Base-by-base conservation (phyloP, 2,329 filamentous ascomycete species). In the Esteya vermicola region DNA sequence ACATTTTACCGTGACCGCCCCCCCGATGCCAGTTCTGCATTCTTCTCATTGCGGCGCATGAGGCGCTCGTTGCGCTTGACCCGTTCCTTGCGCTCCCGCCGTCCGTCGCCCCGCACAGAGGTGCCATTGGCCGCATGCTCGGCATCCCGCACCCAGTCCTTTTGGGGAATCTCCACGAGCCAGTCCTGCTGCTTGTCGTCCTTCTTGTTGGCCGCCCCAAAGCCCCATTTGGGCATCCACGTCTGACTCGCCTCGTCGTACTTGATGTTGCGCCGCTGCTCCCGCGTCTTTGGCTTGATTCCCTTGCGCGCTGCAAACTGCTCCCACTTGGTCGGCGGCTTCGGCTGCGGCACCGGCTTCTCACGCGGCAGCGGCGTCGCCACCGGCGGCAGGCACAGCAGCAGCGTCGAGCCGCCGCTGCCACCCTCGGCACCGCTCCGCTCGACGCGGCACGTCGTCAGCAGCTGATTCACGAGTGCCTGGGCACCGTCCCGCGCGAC, bases 231-330 rank as follows among this genome's bases (percentile, higher is more conserved):
- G 47, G 84, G 81, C 56, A 85, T 82, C 85, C 86, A 96, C 57
- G 91, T 83, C 48, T 84, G 82, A 25, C 67, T 82, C 43, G 70
- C 76, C 61, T 93, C 84, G 60, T 96, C 85, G 59, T 80, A 96
- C 42, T 81, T 76, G 52, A 88, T 64, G 64, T 94, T 71, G 61
- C 68, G 60, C 46, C 77, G 72, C 59, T 78, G 70, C 56, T 91
- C 85, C 49, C 81, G 75, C 49, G 75, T 81, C 73, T 88, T 93
- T 61, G 78, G 77, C 65, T 82, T 84, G 64, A 98, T 96, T 41
- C 91, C 91, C 72, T 95, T 93, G 75, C 93, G 93, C 60, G 78
- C 81, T 34, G 91, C 91, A 65, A 98, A 98, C 54, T 81, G 76
- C 67, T 94, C 81, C 91, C 91, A 98, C 60, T 86, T 94, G 43